Base-by-base conservation (phyloP, 2,329 filamentous ascomycete genomes). In the Alternaria arbusti region DNA sequence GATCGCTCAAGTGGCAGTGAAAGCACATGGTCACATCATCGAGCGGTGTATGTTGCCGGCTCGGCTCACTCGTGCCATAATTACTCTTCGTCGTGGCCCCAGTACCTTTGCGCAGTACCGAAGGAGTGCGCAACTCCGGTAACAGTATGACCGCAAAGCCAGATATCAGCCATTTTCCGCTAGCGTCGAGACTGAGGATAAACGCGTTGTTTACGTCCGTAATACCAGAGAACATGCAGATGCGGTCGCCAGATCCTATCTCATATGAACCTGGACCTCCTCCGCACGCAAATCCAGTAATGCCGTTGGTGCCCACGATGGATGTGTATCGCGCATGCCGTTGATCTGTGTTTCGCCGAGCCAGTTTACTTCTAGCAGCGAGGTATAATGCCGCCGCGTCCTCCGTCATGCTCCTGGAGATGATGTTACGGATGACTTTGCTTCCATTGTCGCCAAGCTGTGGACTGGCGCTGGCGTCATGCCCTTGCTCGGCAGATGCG, bases 1-100 rank as follows among this genome's bases (percentile, higher is more conserved):
- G 30, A 22, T 70, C 67, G 11, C 58, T 61, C 46, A 70, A 32
- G 15, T 66, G 57, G n/a, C 67, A 70, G 46, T 70, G 67, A 1
- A 70, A 70, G 20, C 67, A 70, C 46, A 68, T 40, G 0, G 13
- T 32, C 22, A 30, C 51, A 6, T 65, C 32, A 6, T 13, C 22
- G 13, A 36, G 25, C 22, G 46, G 23, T 2, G 45, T 5, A 30
- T 51, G 32, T 15, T 60, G 52, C 15, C 40, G n/a, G 11, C 46
- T 26, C 6, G 26, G 9, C 13, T 11, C 12, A 6, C 12, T 26
- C 11, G 28, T 17, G 20, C 49, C 23, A 1, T 23, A 1, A 17
- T 1, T 8, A 15, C 20, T 52, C 30, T 1, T 59, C 25, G 49
- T 15, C 15, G 11, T 20, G 11, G 15, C 11, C 20, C 11, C 46